Evolutionary conservation across 106 monocot species (phyloP).

Genomic region (Allium sativum): DNA sequence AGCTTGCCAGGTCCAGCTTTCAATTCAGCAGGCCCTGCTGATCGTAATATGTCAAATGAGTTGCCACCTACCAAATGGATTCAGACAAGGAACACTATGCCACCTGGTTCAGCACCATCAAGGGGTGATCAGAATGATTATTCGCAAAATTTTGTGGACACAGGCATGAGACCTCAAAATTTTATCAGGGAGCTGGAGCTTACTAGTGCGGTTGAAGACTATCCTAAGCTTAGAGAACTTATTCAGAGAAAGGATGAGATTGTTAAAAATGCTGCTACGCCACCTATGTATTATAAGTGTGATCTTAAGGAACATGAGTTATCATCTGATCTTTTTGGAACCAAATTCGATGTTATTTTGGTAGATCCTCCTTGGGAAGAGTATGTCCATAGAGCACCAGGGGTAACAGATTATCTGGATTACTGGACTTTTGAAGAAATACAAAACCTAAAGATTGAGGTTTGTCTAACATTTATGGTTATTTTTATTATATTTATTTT

Average conservation of each 20-base stretch:
- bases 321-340: constrained; percentile 76
- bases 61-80: constrained; percentile 47
- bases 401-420: constrained; percentile 84
- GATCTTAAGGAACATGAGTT: constrained; percentile 66
- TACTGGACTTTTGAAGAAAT: constrained; percentile 94
- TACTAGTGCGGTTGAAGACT: constrained; percentile 90
- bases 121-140: constrained; percentile 99
- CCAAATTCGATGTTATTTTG: constrained; percentile 99
- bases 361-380: constrained; percentile 99
- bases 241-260: constrained; percentile 99
- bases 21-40: constrained; percentile 32
- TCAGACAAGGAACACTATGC: constrained; percentile 46
- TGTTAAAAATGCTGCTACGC: constrained; percentile 60
- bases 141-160: constrained; percentile 98
- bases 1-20: constrained; percentile 43
- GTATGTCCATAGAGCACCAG: constrained; percentile 96
- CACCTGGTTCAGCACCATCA: constrained; percentile 78
- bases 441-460: constrained; percentile 79
- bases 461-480: not conserved
- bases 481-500: not conserved
- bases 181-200: constrained; percentile 96
- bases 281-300: constrained; percentile 89
- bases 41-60: constrained; percentile 55
- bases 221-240: constrained; percentile 93
- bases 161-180: constrained; percentile 95